Evolutionary conservation across 176 grass and related monocot genomes (phyloP).

Genomic region (Zoysia pacifica): DNA sequence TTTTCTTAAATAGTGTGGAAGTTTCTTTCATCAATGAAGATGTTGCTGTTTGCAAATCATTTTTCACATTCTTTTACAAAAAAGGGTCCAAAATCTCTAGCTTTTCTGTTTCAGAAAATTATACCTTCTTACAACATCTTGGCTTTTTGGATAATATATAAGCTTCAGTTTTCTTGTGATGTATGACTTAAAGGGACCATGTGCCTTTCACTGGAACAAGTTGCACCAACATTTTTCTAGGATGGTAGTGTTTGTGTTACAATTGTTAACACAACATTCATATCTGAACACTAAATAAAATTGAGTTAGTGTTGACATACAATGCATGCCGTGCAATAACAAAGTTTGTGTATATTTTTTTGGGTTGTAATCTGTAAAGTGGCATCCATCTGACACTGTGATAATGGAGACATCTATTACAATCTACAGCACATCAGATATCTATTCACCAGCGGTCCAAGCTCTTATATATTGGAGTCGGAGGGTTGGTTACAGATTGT

Average conservation of each 20-base stretch:
- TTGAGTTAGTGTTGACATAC: neutral
- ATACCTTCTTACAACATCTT: neutral
- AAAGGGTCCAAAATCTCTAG: neutral
- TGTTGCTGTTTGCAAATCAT: neutral
- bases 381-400: neutral
- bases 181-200: too few relatives aligned
- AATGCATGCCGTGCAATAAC: neutral
- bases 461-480: neutral
- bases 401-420: too few relatives aligned
- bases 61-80: neutral
- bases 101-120: neutral
- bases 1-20: conserved; percentile 38
- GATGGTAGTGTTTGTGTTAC: conserved; percentile 9
- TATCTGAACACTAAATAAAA: neutral
- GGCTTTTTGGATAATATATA: neutral
- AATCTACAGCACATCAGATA: too few relatives aligned
- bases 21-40: too few relatives aligned
- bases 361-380: neutral
- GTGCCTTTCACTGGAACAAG: too few relatives aligned
- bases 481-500: neutral
- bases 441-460: neutral
- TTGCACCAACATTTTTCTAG: neutral
- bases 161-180: neutral
- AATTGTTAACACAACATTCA: neutral
- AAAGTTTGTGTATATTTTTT: too few relatives aligned